These are phyloP conservation scores for Tolypocladium cylindrosporum DNA, from an alignment of 2,329 filamentous ascomycete species.

Conservation along the genomic window DNA sequence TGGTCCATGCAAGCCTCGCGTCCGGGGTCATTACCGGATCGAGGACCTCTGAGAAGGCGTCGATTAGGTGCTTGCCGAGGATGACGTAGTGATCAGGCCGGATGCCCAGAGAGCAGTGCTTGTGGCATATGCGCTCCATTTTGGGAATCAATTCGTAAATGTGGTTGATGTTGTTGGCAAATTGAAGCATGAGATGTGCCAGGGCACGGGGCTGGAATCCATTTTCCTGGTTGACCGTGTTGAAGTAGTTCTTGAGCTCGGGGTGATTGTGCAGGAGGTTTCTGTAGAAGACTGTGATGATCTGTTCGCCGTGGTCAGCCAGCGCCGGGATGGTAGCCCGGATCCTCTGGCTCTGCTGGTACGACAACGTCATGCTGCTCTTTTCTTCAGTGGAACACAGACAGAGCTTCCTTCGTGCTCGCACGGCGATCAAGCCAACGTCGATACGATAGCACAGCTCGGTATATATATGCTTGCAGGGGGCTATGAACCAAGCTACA, in stretches of 20 bases:
- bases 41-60: slow-evolving; percentile 56
- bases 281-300: slow-evolving; percentile 63
- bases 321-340: slow-evolving; percentile 62
- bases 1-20: slow-evolving; percentile 56
- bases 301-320: slow-evolving; percentile 54
- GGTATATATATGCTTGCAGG: background rate
- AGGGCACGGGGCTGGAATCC: slow-evolving; percentile 24
- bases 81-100: slow-evolving; percentile 59
- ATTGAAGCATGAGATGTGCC: slow-evolving; percentile 48
- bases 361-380: slow-evolving; percentile 29
- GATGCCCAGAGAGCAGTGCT: slow-evolving; percentile 63
- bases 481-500: background rate
- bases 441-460: background rate
- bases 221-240: slow-evolving; percentile 30
- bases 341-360: slow-evolving; percentile 52
- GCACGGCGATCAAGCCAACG: background rate
- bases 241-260: slow-evolving; percentile 61
- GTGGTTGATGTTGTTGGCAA: slow-evolving; percentile 60
- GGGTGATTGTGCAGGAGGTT: slow-evolving; percentile 57
- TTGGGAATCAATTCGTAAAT: slow-evolving; percentile 43
- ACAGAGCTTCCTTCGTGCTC: background rate
- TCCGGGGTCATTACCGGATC: slow-evolving; percentile 54
- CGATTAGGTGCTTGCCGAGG: slow-evolving; percentile 59
- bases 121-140: slow-evolving; percentile 54
- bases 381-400: background rate